Base-by-base conservation (phyloP, 768 basidiomycete genomes). In the Candolleomyces aberdarensis region DNA sequence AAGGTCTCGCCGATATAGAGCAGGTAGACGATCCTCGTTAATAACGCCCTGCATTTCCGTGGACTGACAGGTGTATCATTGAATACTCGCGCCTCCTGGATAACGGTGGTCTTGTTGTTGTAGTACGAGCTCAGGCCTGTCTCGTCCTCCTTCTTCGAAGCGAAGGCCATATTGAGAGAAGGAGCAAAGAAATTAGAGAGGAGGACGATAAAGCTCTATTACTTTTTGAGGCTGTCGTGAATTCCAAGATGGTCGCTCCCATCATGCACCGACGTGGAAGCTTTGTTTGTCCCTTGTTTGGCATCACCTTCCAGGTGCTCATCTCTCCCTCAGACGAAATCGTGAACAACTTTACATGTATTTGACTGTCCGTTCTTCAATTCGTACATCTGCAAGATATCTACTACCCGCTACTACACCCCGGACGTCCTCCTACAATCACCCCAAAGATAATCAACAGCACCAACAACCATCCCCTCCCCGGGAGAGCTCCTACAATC, bases 61-160 rank as follows among this genome's bases (percentile, higher is more conserved):
- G 96, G 96, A 71, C 93, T 96, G 77, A 99, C 95, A 62, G 97
- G 97, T 17, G 96, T 97, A 71, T 98, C 96, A 78, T 99, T 98
- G 87, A 99, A 99, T 61, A 95, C 91, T 66, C 97, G 88, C 62
- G 97, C 96, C 75, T 99, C 97, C 75, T 98, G 97, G 66, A 98
- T 91, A 65, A 98, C 91, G 0, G 96, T 97, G 20, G 94, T 96
- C 76, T 98, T 98, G 82, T 98, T 96, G 78, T 94, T 94, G 74
- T 93, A 92, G 75, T 91, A 96, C 56, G 88, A 85, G 80, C 91
- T 94, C 68, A 97, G 86, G 57, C 92, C 89, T 74, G 84, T 87
- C 80, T 97, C 96, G 70, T 98, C 96, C 77, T 98, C 96, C 81
- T 96, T 96, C 82, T 98, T 98, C 66, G 89, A 93, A 69, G 83